phyloP scores from a whole-genome alignment of 306 rosid genomes.

The Vicia sativa region DNA sequence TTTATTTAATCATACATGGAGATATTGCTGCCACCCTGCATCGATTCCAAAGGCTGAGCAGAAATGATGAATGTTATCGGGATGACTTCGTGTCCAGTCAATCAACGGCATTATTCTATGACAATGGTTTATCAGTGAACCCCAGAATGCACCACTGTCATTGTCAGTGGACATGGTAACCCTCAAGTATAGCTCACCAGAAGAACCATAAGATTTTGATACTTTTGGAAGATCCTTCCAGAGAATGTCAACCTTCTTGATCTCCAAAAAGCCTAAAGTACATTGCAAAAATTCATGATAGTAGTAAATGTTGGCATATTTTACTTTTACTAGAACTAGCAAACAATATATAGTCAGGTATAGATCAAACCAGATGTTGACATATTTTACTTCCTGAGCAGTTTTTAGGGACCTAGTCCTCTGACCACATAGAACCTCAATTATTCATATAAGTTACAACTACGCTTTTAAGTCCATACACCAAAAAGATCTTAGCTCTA shows the following conservation, averaged over 20 bases:
- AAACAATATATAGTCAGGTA: constrained; percentile 18
- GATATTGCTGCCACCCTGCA: constrained; percentile 77
- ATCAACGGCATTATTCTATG: constrained; percentile 70
- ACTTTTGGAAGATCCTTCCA: constrained; percentile 68
- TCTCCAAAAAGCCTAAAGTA: constrained; percentile 73
- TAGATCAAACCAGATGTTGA: background rate
- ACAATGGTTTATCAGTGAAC: constrained; percentile 60
- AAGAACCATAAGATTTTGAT: constrained; percentile 47
- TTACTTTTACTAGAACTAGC: constrained; percentile 6
- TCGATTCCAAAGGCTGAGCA: constrained; percentile 76
- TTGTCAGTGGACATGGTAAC: constrained; percentile 62
- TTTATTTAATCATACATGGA: constrained; percentile 49
- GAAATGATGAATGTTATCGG: constrained; percentile 69
- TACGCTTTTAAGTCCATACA: constrained; percentile 27
- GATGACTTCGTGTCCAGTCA: constrained; percentile 97
- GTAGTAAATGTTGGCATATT: constrained; percentile 24
- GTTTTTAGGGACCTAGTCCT: constrained; percentile 1
- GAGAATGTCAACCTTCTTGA: constrained; percentile 71
- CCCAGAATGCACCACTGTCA: constrained; percentile 61
- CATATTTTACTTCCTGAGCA: background rate
- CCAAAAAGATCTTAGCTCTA: constrained; percentile 10
- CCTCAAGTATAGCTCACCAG: constrained; percentile 82
- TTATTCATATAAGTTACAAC: constrained; percentile 30
- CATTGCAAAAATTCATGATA: constrained; percentile 34
- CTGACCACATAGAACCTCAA: constrained; percentile 2